Percentiles rank a stretch among this genome's conserved stretches.
These are phyloP conservation scores for Nakazawaea anatomiae DNA, from an alignment of 805 yeast genomes.

Conservation along the genomic window DNA sequence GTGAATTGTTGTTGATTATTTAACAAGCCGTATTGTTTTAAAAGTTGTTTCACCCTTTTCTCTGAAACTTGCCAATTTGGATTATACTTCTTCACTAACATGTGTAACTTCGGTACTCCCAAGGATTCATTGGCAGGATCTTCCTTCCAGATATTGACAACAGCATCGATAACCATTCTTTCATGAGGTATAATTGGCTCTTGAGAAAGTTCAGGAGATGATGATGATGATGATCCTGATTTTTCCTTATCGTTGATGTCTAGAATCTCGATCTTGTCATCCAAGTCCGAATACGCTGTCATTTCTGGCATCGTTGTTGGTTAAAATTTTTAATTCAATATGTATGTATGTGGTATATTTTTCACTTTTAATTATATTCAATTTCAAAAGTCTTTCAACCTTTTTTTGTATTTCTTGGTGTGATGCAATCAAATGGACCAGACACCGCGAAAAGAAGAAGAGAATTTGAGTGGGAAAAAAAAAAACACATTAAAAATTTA, in stretches of 20 bases:
- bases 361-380: too few relatives aligned
- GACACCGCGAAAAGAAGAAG: background rate
- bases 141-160: constrained; percentile 61
- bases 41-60: constrained; percentile 44
- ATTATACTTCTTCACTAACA: constrained; percentile 41
- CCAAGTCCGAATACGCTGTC: background rate
- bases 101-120: constrained; percentile 48
- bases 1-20: constrained; percentile 37
- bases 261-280: constrained; percentile 20
- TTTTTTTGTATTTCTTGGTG: too few relatives aligned
- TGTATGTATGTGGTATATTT: too few relatives aligned
- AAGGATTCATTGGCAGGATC: constrained; percentile 58
- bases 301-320: background rate
- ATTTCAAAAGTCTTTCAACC: too few relatives aligned
- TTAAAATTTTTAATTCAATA: too few relatives aligned
- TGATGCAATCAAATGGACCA: too few relatives aligned
- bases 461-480: background rate
- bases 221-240: background rate
- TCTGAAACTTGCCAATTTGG: constrained; percentile 61
- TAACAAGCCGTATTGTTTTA: constrained; percentile 52
- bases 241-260: constrained; percentile 21
- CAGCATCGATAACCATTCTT: constrained; percentile 52
- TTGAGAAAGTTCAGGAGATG: background rate
- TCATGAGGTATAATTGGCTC: constrained; percentile 29
- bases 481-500: background rate